Base-by-base conservation (phyloP, 345 rosid species). In the Euclidium syriacum region DNA sequence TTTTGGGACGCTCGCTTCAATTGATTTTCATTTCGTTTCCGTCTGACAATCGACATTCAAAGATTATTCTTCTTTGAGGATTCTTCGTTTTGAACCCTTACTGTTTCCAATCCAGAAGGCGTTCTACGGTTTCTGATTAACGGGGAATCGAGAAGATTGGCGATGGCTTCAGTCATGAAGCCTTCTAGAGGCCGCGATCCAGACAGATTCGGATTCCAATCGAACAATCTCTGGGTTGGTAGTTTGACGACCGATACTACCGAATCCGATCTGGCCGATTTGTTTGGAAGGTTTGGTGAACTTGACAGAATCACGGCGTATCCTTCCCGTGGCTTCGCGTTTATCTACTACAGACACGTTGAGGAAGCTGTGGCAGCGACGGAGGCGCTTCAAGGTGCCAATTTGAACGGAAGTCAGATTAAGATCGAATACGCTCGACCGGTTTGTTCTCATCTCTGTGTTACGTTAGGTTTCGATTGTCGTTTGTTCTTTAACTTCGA, bases 401-500 rank as follows among this genome's bases (percentile, higher is more conserved):
- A 43, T 20, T 43, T 90, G 35, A 81, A 79, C 35, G 97, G 99
- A 11, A 78, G 25, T 52, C 77, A 65, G 50, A 71, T 94, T 46
- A 94, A 82, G 61, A 88, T 90, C 83, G 96, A 90, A 87, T 94
- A 78, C 78, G 95, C 97, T n/a, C 78, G 96, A 76, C 97, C 96
- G 97, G 99, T 94, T 94, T 62, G 95, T 85, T 66, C 88, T 76
- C 70, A 53, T 80, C 87, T 73, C 72, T 81, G 47, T 65, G 74
- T 65, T 78, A 68, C 55, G 27, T 70, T 74, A 56, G 75, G 50
- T 26, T 71, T 62, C 25, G 0, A 5, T 50, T 30, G 11, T 33
- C 3, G 1, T 38, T 58, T 56, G 5, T 29, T 52, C 18, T 10
- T 40, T 6, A 14, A 18, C 16, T 52, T 52, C 19, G 16, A 30